phyloP scores from a whole-genome alignment of 1,284 basidiomycete species.

The Austroboletus niveus region DNA sequence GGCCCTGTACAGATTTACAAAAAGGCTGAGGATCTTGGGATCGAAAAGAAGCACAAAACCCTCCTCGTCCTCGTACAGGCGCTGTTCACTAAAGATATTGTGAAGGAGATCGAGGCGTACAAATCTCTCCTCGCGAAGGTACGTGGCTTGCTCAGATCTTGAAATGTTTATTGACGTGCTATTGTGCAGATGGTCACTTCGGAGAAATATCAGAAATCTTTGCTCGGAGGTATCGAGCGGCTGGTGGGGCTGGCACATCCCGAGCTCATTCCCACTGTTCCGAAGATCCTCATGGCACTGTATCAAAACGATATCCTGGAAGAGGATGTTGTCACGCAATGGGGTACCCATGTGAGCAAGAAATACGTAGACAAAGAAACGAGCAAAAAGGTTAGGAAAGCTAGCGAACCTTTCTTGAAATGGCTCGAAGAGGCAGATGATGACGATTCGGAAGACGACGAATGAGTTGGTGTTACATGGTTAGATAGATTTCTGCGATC shows the following conservation, averaged over 20 bases:
- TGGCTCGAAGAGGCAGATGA: constrained; percentile 62
- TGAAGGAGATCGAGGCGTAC: constrained; percentile 73
- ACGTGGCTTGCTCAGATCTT: constrained; percentile 18
- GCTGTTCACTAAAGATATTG: constrained; percentile 81
- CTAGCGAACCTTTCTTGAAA: constrained; percentile 93
- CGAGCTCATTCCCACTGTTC: constrained; percentile 64
- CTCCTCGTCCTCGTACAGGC: constrained; percentile 83
- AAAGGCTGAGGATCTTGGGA: constrained; percentile 89
- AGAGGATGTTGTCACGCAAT: constrained; percentile 87
- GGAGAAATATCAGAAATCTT: constrained; percentile 95
- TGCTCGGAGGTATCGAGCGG: constrained; percentile 88
- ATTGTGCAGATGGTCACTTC: constrained; percentile 61
- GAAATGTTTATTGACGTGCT: constrained; percentile 6
- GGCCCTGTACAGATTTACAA: constrained; percentile 74
- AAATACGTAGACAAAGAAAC: constrained; percentile 97
- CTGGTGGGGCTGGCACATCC: constrained; percentile 73
- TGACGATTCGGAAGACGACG: constrained; percentile 20
- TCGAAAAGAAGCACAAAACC: constrained; percentile 96
- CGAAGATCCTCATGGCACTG: constrained; percentile 93
- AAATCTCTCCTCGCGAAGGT: constrained; percentile 83
- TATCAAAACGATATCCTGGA: constrained; percentile 95
- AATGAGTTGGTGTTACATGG: constrained; percentile 1
- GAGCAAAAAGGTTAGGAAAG: constrained; percentile 94
- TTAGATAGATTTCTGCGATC: constrained; percentile 6
- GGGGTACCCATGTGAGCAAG: constrained; percentile 97